phyloP scores from a whole-genome alignment of 768 basidiomycete species.

The Pisolithus microcarpus region DNA sequence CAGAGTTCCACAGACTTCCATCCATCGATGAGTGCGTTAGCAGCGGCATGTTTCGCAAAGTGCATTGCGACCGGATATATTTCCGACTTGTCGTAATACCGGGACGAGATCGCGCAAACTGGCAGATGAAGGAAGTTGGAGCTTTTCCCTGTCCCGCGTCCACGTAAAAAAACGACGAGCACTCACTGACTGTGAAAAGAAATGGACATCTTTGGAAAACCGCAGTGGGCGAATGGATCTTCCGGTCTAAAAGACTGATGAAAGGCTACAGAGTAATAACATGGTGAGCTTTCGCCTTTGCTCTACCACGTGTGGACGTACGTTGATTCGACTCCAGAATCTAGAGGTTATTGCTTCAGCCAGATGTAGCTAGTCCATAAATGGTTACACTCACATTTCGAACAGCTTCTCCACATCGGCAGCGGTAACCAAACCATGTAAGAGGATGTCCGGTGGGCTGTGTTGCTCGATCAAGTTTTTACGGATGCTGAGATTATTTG shows the following conservation, averaged over 20 bases:
- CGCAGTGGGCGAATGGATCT: conserved; percentile 70
- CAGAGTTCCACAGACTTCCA: conserved; percentile 84
- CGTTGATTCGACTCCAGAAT: conserved; percentile 66
- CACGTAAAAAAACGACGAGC: not conserved
- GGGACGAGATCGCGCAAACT: conserved; percentile 84
- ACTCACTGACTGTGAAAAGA: conserved; percentile 80
- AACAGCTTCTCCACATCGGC: conserved; percentile 81
- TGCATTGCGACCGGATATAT: conserved; percentile 87
- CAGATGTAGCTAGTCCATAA: not conserved
- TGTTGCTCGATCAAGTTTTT: conserved; percentile 70
- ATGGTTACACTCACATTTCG: conserved; percentile 52
- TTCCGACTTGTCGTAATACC: conserved; percentile 73
- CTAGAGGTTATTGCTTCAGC: conserved; percentile 29
- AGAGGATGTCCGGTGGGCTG: conserved; percentile 73
- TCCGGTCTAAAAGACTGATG: conserved; percentile 73
- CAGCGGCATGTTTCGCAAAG: conserved; percentile 77
- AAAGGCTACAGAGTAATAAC: conserved; percentile 35
- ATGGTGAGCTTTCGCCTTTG: conserved; percentile 2
- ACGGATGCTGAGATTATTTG: conserved; percentile 62
- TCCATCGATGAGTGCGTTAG: conserved; percentile 72
- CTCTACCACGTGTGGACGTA: conserved; percentile 25
- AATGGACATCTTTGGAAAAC: conserved; percentile 84
- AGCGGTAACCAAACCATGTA: conserved; percentile 71
- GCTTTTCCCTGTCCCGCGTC: not conserved
- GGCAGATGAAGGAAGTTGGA: not conserved